These are phyloP conservation scores for Pyricularia sp. DNA, from an alignment of 2,329 filamentous ascomycete genomes.

Conservation along the genomic window DNA sequence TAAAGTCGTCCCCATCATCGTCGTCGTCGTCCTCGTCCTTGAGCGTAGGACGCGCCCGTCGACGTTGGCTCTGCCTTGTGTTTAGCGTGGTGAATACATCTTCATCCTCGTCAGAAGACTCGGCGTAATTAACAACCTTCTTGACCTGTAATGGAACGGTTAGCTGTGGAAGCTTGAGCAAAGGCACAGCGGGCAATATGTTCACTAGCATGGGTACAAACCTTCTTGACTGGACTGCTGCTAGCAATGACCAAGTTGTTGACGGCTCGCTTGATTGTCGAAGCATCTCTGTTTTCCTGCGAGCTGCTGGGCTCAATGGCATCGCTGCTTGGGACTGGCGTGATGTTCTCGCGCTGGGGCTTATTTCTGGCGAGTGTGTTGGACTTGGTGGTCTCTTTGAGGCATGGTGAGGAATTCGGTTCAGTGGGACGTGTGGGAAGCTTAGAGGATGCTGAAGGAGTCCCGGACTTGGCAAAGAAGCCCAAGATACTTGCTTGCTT, in stretches of 20 bases:
- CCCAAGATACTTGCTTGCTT: slow-evolving; percentile 64
- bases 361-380: slow-evolving; percentile 26
- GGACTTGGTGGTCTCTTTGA: slow-evolving; percentile 35
- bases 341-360: slow-evolving; percentile 34
- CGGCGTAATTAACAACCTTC: slow-evolving; percentile 59
- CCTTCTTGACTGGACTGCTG: slow-evolving; percentile 73
- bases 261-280: slow-evolving; percentile 27
- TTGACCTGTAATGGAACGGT: slow-evolving; percentile 25
- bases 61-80: slow-evolving; percentile 24
- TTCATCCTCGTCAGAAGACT: slow-evolving; percentile 72
- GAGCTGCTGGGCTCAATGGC: slow-evolving; percentile 53
- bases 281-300: slow-evolving; percentile 46
- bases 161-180: background rate
- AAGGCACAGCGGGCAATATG: background rate
- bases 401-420: slow-evolving; percentile 21
- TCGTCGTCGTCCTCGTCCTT: slow-evolving; percentile 58
- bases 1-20: slow-evolving; percentile 51
- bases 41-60: slow-evolving; percentile 42
- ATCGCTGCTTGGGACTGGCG: slow-evolving; percentile 74
- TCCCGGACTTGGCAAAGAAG: slow-evolving; percentile 56
- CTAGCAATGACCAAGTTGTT: slow-evolving; percentile 17
- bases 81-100: slow-evolving; percentile 45
- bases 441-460: slow-evolving; percentile 15
- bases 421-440: slow-evolving; percentile 14
- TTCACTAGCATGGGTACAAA: slow-evolving; percentile 22